These are phyloP conservation scores for Leccinum ponderosum DNA, from an alignment of 1,284 basidiomycete genomes.

Conservation along the genomic window DNA sequence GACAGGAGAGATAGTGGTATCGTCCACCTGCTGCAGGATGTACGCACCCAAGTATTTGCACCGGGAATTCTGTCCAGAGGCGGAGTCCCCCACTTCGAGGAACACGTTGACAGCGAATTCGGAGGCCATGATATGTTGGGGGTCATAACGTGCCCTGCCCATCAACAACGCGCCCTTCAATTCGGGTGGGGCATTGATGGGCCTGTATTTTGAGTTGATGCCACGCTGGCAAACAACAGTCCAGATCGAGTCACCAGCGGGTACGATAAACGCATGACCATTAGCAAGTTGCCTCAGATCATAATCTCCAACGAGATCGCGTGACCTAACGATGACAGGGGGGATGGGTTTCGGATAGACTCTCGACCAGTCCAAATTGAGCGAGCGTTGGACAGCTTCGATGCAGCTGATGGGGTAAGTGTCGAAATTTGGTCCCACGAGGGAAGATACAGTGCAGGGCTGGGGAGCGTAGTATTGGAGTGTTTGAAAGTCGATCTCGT, in stretches of 20 bases:
- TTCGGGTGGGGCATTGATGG: background rate
- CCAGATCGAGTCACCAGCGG: conserved; percentile 20
- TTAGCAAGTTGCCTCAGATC: background rate
- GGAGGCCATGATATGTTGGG: conserved; percentile 21
- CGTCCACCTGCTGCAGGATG: conserved; percentile 13
- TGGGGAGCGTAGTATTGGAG: conserved; percentile 9
- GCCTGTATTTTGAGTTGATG: conserved; percentile 9
- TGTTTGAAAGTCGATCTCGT: conserved; percentile 8
- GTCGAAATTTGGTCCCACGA: background rate
- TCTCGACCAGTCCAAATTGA: conserved; percentile 10
- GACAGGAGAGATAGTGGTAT: background rate
- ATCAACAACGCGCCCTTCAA: conserved; percentile 2
- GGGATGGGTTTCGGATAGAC: conserved; percentile 22
- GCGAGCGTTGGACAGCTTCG: conserved; percentile 7
- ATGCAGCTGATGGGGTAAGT: conserved; percentile 12
- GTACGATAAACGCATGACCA: conserved; percentile 12
- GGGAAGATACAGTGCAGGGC: background rate
- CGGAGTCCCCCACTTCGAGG: conserved; percentile 9
- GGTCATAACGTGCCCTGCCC: conserved; percentile 11
- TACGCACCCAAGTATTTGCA: conserved; percentile 29
- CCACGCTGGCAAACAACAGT: conserved; percentile 10
- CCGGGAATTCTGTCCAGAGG: background rate
- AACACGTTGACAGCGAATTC: conserved; percentile 32
- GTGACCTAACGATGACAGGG: conserved; percentile 14
- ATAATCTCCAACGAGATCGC: conserved; percentile 16